These are phyloP conservation scores for Xylaria palmicola DNA, from an alignment of 495 filamentous ascomycete species.

Conservation along the genomic window DNA sequence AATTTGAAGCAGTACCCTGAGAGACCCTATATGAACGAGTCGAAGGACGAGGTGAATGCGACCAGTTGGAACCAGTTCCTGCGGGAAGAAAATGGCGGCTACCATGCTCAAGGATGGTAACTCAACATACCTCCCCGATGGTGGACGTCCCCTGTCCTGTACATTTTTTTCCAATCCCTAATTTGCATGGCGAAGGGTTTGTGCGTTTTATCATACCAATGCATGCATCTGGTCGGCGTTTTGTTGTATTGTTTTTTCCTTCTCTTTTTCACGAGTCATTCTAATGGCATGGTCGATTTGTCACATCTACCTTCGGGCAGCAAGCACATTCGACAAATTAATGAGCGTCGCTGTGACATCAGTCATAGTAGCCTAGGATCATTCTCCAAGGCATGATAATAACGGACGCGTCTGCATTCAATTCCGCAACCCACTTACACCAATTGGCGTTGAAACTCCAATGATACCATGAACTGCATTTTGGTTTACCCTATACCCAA, in stretches of 20 bases:
- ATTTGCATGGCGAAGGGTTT: slow-evolving; percentile 37
- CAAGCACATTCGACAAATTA: slow-evolving; percentile 2
- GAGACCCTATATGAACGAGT: slow-evolving; percentile 46
- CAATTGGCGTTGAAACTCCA: slow-evolving; percentile 36
- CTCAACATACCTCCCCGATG: slow-evolving; percentile 1
- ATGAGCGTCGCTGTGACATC: slow-evolving; percentile 9
- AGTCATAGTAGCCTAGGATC: neutral
- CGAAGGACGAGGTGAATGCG: slow-evolving; percentile 41
- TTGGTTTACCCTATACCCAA: slow-evolving; percentile 27
- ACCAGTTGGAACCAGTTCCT: slow-evolving; percentile 55
- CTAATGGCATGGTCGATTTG: slow-evolving; percentile 28
- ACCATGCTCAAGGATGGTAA: slow-evolving; percentile 57
- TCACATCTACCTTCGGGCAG: slow-evolving; percentile 31
- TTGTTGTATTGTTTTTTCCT: slow-evolving; percentile 36
- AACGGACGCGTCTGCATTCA: slow-evolving; percentile 2
- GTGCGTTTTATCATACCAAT: slow-evolving; percentile 39
- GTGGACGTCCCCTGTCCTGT: slow-evolving; percentile 38
- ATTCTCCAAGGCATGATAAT: neutral
- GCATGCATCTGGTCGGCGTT: slow-evolving; percentile 46
- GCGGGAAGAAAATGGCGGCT: slow-evolving; percentile 48
- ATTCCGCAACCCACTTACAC: slow-evolving; percentile 11
- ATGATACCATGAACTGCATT: slow-evolving; percentile 41
- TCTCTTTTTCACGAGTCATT: slow-evolving; percentile 23
- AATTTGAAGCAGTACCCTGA: slow-evolving; percentile 78
- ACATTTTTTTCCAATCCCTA: slow-evolving; percentile 33